Percentiles rank a stretch among this genome's conserved stretches.
Conservation (phyloP, 768 basidiomycete genomes). For the Baorangia bicolor region DNA sequence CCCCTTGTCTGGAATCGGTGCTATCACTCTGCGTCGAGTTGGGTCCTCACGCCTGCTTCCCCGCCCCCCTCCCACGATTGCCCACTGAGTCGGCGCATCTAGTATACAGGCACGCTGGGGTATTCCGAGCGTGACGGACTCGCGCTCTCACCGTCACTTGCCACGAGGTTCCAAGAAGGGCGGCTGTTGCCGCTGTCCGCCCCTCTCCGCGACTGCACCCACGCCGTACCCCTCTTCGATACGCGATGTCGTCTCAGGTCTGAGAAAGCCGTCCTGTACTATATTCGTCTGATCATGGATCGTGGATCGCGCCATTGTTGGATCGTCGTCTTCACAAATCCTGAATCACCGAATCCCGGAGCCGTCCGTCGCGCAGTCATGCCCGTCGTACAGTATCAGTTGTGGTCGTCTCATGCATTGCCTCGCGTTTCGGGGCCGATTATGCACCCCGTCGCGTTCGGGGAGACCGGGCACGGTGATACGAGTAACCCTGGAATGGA, state of each 20-base stretch:
- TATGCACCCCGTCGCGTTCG: too few species aligned
- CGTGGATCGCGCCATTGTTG: conserved; percentile 3
- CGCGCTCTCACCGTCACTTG: conserved; percentile 1
- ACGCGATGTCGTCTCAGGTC: conserved; percentile 5
- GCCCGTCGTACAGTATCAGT: neutral
- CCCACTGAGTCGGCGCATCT: neutral
- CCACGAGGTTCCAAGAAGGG: neutral
- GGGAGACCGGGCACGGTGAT: too few species aligned
- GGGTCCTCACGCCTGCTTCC: neutral
- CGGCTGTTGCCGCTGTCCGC: neutral
- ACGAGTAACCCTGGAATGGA: too few species aligned
- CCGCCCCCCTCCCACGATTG: neutral
- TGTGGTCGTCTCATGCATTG: neutral
- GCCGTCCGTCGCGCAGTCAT: too few species aligned
- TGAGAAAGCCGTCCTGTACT: neutral
- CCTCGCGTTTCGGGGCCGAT: neutral
- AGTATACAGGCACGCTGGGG: neutral
- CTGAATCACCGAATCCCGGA: neutral
- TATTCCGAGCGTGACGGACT: conserved; percentile 14
- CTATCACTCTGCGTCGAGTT: neutral
- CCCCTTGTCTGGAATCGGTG: neutral
- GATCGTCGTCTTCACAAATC: neutral
- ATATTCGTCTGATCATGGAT: neutral
- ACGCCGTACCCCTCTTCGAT: neutral
- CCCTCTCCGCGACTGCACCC: neutral